These are phyloP conservation scores for Aspergillus affinis DNA, from an alignment of 495 filamentous ascomycete species.

Conservation along the genomic window DNA sequence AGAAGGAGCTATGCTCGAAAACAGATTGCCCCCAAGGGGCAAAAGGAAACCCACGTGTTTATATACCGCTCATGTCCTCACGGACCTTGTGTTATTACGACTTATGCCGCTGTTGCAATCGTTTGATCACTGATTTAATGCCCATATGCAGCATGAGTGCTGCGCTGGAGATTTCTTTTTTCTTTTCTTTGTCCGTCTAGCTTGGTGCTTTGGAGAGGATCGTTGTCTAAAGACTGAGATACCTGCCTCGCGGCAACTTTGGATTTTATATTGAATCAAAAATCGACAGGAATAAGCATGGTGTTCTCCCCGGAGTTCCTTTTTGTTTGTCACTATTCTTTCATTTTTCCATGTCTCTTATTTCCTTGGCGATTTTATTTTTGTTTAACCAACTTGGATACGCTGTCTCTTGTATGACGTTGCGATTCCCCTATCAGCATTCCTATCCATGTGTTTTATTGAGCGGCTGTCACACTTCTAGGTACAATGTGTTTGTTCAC, in stretches of 20 bases:
- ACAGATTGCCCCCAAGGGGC: neutral
- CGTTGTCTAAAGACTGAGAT: constrained; percentile 38
- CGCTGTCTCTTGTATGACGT: constrained; percentile 8
- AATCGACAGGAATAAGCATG: constrained; percentile 17
- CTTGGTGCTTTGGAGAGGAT: constrained; percentile 17
- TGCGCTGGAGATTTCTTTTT: constrained; percentile 15
- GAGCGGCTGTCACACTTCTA: constrained; percentile 2
- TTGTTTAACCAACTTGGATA: constrained; percentile 9
- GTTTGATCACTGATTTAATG: constrained; percentile 2
- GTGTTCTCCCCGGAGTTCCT: constrained; percentile 26
- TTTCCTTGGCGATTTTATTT: constrained; percentile 7
- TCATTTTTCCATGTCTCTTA: constrained; percentile 9
- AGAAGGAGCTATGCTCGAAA: constrained; percentile 3
- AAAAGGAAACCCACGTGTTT: constrained; percentile 10
- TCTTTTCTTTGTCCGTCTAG: constrained; percentile 8
- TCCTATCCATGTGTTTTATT: constrained; percentile 6
- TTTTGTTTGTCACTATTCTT: constrained; percentile 11
- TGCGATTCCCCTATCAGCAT: constrained; percentile 15
- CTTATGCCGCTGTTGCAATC: constrained; percentile 7
- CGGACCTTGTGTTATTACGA: constrained; percentile 24
- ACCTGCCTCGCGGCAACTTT: constrained; percentile 42
- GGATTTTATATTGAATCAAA: constrained; percentile 13
- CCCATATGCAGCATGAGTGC: neutral
- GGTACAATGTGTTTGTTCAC: neutral
- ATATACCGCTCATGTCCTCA: constrained; percentile 26